These are phyloP conservation scores for Fomitopsis pinicola DNA, from an alignment of 1,284 basidiomycete genomes.

Conservation along the genomic window DNA sequence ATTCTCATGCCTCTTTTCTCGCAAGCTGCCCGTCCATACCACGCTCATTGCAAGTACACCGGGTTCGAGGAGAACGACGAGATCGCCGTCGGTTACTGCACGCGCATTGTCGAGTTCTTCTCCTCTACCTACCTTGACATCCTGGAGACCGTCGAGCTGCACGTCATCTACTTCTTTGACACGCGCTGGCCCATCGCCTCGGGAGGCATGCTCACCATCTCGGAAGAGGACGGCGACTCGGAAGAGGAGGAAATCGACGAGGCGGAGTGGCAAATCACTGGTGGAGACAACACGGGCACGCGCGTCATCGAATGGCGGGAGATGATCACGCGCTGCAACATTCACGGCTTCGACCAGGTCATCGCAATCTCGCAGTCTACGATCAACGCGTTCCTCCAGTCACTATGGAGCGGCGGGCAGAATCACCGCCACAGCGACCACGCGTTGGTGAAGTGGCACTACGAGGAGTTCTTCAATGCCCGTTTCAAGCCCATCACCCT, in stretches of 20 bases:
- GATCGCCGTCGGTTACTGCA: slow-evolving; percentile 15
- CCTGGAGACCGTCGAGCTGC: slow-evolving; percentile 22
- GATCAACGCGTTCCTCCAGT: slow-evolving; percentile 25
- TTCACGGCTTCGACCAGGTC: slow-evolving; percentile 29
- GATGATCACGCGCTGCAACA: slow-evolving; percentile 21
- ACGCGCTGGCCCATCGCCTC: slow-evolving; percentile 12
- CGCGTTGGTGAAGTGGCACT: slow-evolving; percentile 20
- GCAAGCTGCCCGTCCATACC: slow-evolving; percentile 25
- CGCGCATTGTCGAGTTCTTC: slow-evolving; percentile 24
- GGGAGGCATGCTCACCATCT: slow-evolving; percentile 8
- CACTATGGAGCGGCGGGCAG: slow-evolving; percentile 14
- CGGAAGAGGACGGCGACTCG: not conserved
- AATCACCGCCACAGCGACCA: slow-evolving; percentile 2
- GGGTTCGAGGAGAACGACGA: slow-evolving; percentile 19
- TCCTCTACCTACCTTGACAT: slow-evolving; percentile 24
- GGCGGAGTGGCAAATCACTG: slow-evolving; percentile 3
- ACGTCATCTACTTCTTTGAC: slow-evolving; percentile 24
- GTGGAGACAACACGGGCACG: not conserved
- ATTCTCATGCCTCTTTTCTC: not conserved
- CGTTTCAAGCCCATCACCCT: slow-evolving; percentile 22
- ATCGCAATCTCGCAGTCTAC: slow-evolving; percentile 27
- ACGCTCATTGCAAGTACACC: slow-evolving; percentile 21
- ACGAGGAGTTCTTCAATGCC: slow-evolving; percentile 23
- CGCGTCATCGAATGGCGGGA: slow-evolving; percentile 15
- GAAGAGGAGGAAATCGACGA: slow-evolving; percentile 7